A percentile compares a stretch with the other conserved stretches of the same genome.
Evolutionary conservation across 2,329 filamentous ascomycete species (phyloP).

Genomic region (Cladosporium velox): DNA sequence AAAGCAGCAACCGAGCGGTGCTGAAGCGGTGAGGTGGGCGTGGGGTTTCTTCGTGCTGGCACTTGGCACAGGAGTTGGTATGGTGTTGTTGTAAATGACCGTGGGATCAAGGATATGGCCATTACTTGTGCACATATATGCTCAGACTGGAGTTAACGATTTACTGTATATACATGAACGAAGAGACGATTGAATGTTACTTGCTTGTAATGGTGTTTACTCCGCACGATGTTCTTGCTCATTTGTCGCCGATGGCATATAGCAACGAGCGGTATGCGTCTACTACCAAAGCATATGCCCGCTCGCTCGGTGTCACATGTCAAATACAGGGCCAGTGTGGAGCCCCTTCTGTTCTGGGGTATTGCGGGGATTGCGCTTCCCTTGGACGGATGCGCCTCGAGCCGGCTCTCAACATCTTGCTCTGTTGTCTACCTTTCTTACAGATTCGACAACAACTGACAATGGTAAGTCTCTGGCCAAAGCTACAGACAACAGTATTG

Average conservation of each 20-base stretch:
- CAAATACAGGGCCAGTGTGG: slow-evolving; percentile 1
- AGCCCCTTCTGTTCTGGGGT: slow-evolving; percentile 11
- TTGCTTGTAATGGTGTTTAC: not conserved
- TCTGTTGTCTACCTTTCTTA: not conserved
- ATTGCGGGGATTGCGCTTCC: not conserved
- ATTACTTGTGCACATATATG: not conserved
- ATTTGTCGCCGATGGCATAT: not conserved
- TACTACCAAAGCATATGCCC: not conserved
- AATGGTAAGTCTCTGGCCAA: not conserved
- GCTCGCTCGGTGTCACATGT: slow-evolving; percentile 21
- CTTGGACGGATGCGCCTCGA: not conserved
- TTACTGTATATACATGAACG: slow-evolving; percentile 17
- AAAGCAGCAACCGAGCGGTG: slow-evolving; percentile 44
- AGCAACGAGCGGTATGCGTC: not conserved
- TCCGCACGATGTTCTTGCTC: not conserved
- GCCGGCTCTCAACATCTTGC: not conserved
- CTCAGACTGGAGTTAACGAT: not conserved
- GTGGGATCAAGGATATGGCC: not conserved
- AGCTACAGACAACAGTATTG: not conserved
- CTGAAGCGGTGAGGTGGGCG: slow-evolving; percentile 34
- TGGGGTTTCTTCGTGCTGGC: slow-evolving; percentile 38
- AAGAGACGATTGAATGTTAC: not conserved
- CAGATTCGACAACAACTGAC: not conserved
- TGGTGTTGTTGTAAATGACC: slow-evolving; percentile 41
- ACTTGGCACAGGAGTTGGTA: slow-evolving; percentile 39